Base-by-base conservation (phyloP, 495 filamentous ascomycete species). In the Annulohypoxylon stygium region DNA sequence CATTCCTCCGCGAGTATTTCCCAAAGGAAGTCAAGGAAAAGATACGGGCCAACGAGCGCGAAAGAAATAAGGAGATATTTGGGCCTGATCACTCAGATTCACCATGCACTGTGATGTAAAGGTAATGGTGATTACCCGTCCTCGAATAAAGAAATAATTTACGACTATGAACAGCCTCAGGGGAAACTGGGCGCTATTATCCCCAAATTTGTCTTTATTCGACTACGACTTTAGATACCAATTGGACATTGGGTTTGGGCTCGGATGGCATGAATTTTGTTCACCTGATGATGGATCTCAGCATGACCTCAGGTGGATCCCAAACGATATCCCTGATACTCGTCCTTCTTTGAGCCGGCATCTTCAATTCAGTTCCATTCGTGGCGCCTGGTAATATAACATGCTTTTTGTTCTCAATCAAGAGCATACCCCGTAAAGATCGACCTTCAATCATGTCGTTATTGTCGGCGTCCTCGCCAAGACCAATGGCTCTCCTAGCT, bases 1-100 rank as follows among this genome's bases (percentile, higher is more conserved):
- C 83, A n/a, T 91, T 89, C 70, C 74, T 92, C 45, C 85, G 86
- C 71, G 86, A 85, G 58, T 92, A 90, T 79, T 94, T 94, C 60
- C 91, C 90, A 0, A 86, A 88, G 65, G 92, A 94, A 73, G 84
- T 87, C 45, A 91, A 88, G 73, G 83, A 85, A 73, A 90, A 92
- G 74, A 86, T 90, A 60, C 83, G 82, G 51, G 83, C 85, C 30
- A 90, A 91, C 70, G 86, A 88, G 65, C 61, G 80, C 9, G 84
- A 86, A 65, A 82, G 84, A 14, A 86, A 85, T 18, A 80, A 81
- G 61, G 88, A 90, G 73, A 76, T 87, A 72, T 85, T 86, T 50
- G 88, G 88, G 0, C 82, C 84, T 20, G 71, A 78, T 16, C 84
- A 83, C 63, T 79, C 71, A 9, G 78, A 81, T 61, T 73, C 81